These are phyloP conservation scores for Populus pruinosa DNA, from an alignment of 345 rosid species.

Conservation along the genomic window DNA sequence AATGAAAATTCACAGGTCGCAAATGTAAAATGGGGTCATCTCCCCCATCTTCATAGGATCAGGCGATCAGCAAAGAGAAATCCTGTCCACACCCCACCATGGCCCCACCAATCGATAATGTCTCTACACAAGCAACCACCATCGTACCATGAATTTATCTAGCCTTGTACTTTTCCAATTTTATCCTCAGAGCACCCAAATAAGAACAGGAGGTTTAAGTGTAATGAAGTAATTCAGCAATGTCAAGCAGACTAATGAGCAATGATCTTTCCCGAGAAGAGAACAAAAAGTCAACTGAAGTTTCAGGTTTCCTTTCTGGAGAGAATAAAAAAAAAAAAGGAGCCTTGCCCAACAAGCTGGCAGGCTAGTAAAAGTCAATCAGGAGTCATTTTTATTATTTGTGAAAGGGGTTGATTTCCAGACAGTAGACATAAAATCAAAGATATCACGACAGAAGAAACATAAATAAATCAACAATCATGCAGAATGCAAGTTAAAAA, in stretches of 20 bases:
- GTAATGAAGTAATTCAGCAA: slow-evolving; percentile 4
- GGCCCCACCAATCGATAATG: slow-evolving; percentile 33
- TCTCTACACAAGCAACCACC: slow-evolving; percentile 27
- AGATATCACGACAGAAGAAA: neutral
- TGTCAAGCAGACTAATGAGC: slow-evolving; percentile 5
- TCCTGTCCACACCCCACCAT: slow-evolving; percentile 5
- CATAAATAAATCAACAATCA: neutral
- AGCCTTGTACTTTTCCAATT: slow-evolving; percentile 2
- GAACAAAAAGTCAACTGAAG: slow-evolving; percentile 26
- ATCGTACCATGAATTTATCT: slow-evolving; percentile 7
- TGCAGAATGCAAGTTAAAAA: neutral
- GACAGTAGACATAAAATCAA: slow-evolving; percentile 13
- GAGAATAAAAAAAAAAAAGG: neutral
- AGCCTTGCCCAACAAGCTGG: slow-evolving; percentile 8
- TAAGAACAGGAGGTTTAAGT: neutral
- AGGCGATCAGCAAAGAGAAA: neutral
- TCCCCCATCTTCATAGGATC: slow-evolving; percentile 2
- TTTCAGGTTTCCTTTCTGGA: slow-evolving; percentile 22
- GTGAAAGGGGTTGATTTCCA: slow-evolving; percentile 11
- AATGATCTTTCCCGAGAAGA: slow-evolving; percentile 8
- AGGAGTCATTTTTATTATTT: neutral
- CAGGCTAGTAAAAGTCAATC: slow-evolving; percentile 19
- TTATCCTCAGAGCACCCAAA: slow-evolving; percentile 6
- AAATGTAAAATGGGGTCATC: slow-evolving; percentile 11
- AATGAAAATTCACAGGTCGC: neutral